Percentiles rank a stretch among this genome's conserved stretches.
Evolutionary conservation across 257 asterid genomes (phyloP).

Genomic region (Paraleonurus japonicus): DNA sequence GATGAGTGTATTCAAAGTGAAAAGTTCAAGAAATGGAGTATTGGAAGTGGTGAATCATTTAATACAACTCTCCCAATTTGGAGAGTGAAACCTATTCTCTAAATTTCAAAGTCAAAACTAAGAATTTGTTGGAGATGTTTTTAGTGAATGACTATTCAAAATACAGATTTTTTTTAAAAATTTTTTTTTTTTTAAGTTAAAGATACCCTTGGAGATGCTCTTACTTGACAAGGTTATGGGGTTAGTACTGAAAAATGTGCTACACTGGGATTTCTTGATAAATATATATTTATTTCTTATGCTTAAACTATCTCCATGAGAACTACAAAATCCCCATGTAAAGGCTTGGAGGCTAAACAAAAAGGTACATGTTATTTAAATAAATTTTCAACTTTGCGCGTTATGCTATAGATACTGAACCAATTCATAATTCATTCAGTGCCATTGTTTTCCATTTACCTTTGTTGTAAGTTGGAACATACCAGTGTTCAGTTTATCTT

Average conservation of each 20-base stretch:
- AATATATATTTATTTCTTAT: neutral
- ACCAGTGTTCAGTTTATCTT: neutral
- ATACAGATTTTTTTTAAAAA: neutral
- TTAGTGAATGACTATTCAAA: neutral
- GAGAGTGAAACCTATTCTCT: neutral
- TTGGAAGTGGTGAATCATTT: neutral
- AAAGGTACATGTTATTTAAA: neutral
- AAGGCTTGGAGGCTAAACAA: constrained; percentile 7
- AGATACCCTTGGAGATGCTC: neutral
- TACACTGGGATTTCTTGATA: neutral
- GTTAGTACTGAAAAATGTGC: neutral
- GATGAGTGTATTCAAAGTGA: neutral
- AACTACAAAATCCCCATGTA: neutral
- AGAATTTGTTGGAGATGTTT: neutral
- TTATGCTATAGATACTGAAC: constrained; percentile 13
- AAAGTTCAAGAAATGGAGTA: neutral
- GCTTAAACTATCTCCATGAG: neutral
- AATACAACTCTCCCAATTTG: neutral
- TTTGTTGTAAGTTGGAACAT: neutral
- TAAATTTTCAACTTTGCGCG: neutral
- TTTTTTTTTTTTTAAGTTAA: no score
- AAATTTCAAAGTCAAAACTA: neutral
- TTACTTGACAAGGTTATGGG: neutral
- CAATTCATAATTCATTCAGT: neutral
- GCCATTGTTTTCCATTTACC: neutral